These are phyloP conservation scores for Fusarium floridanum DNA, from an alignment of 2,329 filamentous ascomycete genomes.

Conservation along the genomic window DNA sequence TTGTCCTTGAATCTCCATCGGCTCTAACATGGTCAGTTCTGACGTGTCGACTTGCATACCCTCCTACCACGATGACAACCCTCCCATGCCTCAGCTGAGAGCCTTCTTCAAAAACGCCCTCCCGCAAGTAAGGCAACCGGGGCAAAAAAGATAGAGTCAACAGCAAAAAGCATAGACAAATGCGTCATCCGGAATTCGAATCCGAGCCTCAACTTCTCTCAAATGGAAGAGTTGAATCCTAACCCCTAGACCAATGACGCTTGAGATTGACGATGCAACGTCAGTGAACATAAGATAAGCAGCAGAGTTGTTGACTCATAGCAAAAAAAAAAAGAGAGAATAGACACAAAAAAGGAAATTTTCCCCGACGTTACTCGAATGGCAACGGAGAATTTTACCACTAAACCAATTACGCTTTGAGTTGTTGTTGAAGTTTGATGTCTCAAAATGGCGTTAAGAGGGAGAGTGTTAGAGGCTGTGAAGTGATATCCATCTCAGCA, in stretches of 20 bases:
- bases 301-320: neutral
- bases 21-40: neutral
- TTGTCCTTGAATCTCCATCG: neutral
- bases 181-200: slow-evolving; percentile 4
- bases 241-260: slow-evolving; percentile 4
- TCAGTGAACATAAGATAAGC: neutral
- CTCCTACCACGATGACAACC: neutral
- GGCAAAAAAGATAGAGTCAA: neutral
- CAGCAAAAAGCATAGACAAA: neutral
- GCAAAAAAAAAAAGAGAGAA: neutral
- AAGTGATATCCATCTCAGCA: neutral
- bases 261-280: neutral
- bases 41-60: neutral
- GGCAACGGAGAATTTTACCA: slow-evolving; percentile 43
- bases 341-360: neutral
- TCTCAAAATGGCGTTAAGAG: neutral
- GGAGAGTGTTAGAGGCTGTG: neutral
- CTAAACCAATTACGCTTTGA: slow-evolving; percentile 39
- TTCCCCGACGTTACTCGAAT: slow-evolving; percentile 7
- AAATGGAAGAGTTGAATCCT: slow-evolving; percentile 3
- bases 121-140: neutral
- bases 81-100: neutral
- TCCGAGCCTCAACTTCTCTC: slow-evolving; percentile 4
- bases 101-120: neutral
- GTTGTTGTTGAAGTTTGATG: neutral